Base-by-base conservation (phyloP, 192 early-diverging fungal species). In the Linnemannia elongata region DNA sequence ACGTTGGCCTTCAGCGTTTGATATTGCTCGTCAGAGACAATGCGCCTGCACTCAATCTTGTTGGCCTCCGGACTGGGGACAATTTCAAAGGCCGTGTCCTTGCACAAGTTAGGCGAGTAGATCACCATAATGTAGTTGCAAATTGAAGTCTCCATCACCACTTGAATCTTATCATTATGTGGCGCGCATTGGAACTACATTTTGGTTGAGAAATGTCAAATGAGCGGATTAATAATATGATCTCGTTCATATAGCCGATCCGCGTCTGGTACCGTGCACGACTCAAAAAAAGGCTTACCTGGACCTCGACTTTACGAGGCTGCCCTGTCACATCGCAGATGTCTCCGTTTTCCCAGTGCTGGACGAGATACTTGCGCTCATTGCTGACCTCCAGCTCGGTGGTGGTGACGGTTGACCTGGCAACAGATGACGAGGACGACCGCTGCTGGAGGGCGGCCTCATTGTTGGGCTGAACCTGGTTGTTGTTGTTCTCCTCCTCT, bases 41-140 rank as follows among this genome's bases (percentile, higher is more conserved):
- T 89, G 12, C 90, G 90, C 69, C 91, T 91, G 86, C 95, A 96
- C 68, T 88, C 78, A 38, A 96, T 95, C 38, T 88, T 83, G 74
- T 95, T 86, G 38, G 92, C 86, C 7, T 88, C 78, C 33, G 91
- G 87, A 0, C 83, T 83, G 13, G 82, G 69, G 47, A 81, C 78
- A 22, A 78, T 87, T 72, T 85, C 88, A 80, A 95, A 93, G 33
- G 90, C 84, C 1, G 90, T 70, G 76, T 95, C 93, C 15, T 85
- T 89, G 87, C 97, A 98, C 33, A 97, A 90, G 13, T 89, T 88
- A 5, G 93, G 92, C 4, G 96, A 96, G 75, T 94, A 91, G 24
- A 98, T 92, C n/a, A 94, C 88, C 79, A 97, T 92, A 12, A 94
- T 90, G 72, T 98, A 98, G 54, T 91, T 88, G 87, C 97, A 98